Evolutionary conservation across 2,329 filamentous ascomycete genomes (phyloP).

Genomic region (Bretziella fagacearum): DNA sequence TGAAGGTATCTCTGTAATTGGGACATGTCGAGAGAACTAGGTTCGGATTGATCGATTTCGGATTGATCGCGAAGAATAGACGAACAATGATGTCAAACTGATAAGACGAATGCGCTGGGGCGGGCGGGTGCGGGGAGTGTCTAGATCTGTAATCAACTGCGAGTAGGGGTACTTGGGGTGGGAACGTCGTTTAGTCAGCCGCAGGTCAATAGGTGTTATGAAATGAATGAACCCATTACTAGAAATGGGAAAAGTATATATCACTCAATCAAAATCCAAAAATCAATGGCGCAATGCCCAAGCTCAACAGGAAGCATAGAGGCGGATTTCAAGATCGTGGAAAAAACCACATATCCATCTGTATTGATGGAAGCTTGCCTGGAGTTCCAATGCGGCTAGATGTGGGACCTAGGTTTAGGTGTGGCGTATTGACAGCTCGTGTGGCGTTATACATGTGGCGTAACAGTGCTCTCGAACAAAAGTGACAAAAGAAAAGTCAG

Average conservation of each 20-base stretch:
- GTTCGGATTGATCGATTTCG: not conserved
- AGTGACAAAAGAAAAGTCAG: not conserved
- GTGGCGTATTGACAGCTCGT: not conserved
- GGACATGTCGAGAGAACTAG: slow-evolving; percentile 39
- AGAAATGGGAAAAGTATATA: not conserved
- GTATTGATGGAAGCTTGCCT: not conserved
- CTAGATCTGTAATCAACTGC: not conserved
- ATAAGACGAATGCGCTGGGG: not conserved
- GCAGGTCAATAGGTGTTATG: not conserved
- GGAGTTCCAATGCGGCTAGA: not conserved
- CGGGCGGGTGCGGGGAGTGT: not conserved
- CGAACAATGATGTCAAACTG: not conserved
- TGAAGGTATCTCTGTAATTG: slow-evolving; percentile 91
- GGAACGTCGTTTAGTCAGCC: not conserved
- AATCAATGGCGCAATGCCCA: not conserved
- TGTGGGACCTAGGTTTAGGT: not conserved
- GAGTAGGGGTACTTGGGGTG: not conserved
- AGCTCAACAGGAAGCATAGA: not conserved
- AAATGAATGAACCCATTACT: not conserved
- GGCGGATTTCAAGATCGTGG: not conserved
- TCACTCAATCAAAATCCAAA: not conserved
- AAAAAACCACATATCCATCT: slow-evolving; percentile 6
- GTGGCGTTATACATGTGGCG: not conserved
- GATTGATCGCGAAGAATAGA: not conserved
- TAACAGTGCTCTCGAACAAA: not conserved